Evolutionary conservation across 2,329 filamentous ascomycete species (phyloP).

Genomic region (Neofusicoccum sp.): DNA sequence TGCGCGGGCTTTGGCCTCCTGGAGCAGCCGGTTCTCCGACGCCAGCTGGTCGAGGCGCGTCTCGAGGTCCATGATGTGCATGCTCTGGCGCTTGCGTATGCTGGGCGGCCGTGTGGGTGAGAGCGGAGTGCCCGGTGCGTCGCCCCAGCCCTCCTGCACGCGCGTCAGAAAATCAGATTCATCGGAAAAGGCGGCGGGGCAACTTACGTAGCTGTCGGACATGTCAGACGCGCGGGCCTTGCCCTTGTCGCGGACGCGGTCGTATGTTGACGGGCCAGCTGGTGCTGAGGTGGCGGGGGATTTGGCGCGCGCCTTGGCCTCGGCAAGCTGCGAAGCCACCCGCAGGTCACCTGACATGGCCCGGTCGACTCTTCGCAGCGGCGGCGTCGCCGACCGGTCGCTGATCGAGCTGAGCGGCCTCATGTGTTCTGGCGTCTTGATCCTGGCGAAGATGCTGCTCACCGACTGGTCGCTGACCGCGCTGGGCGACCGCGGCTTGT

Average conservation of each 20-base stretch:
- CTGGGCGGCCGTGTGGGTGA: conserved; percentile 93
- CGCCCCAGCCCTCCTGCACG: conserved; percentile 84
- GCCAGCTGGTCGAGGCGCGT: conserved; percentile 77
- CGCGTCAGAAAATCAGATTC: conserved; percentile 23
- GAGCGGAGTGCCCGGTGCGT: conserved; percentile 82
- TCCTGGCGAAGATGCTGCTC: conserved; percentile 36
- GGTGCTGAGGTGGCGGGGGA: conserved; percentile 29
- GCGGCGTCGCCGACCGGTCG: conserved; percentile 61
- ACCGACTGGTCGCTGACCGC: conserved; percentile 45
- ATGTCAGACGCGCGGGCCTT: conserved; percentile 71
- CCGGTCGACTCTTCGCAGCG: conserved; percentile 67
- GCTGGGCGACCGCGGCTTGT: conserved; percentile 39
- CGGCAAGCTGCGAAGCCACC: conserved; percentile 62
- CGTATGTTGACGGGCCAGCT: conserved; percentile 58
- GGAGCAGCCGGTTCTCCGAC: conserved; percentile 78
- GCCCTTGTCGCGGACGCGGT: conserved; percentile 81
- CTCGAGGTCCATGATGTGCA: conserved; percentile 91
- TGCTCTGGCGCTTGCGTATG: conserved; percentile 94
- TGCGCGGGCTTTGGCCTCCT: conserved; percentile 67
- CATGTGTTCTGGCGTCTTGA: conserved; percentile 44
- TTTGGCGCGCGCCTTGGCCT: conserved; percentile 30
- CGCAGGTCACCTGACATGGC: conserved; percentile 74
- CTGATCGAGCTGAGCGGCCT: conserved; percentile 63
- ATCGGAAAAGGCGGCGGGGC: conserved; percentile 10
- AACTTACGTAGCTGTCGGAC: conserved; percentile 90